These are phyloP conservation scores for Limnanthes douglasii DNA, from an alignment of 345 rosid genomes.

Conservation along the genomic window DNA sequence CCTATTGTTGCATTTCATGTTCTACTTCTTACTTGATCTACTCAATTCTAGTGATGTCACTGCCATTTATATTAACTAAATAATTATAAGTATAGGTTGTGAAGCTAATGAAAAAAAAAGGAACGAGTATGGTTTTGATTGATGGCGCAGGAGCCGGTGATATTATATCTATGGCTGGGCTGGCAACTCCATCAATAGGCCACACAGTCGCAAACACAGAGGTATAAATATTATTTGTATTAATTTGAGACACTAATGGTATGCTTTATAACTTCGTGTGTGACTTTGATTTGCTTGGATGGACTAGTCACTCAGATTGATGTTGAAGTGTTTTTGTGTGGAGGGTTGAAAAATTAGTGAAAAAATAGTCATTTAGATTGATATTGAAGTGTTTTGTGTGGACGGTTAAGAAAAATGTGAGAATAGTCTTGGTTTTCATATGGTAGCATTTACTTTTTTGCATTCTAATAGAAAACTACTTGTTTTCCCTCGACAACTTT, in stretches of 20 bases:
- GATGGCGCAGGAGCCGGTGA: conserved; percentile 96
- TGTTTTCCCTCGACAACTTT: too few species aligned
- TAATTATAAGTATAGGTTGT: conserved; percentile 38
- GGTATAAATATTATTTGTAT: conserved; percentile 22
- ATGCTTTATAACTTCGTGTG: not conserved
- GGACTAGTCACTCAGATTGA: too few species aligned
- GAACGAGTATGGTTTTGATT: conserved; percentile 61
- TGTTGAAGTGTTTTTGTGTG: not conserved
- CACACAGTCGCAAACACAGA: conserved; percentile 77
- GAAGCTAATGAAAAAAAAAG: conserved; percentile 97
- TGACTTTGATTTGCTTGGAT: not conserved
- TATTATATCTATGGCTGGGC: conserved; percentile 84
- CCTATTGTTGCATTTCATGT: too few species aligned
- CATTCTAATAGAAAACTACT: too few species aligned
- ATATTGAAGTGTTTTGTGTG: not conserved
- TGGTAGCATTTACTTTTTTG: too few species aligned
- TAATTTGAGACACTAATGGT: not conserved
- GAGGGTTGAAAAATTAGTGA: not conserved
- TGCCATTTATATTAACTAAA: too few species aligned
- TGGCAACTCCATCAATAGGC: conserved; percentile 77
- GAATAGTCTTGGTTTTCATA: too few species aligned
- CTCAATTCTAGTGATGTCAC: too few species aligned
- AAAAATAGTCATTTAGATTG: not conserved
- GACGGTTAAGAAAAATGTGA: too few species aligned
- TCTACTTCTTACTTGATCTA: too few species aligned